phyloP scores from a whole-genome alignment of 768 basidiomycete species.

The Calocybe cyanea region DNA sequence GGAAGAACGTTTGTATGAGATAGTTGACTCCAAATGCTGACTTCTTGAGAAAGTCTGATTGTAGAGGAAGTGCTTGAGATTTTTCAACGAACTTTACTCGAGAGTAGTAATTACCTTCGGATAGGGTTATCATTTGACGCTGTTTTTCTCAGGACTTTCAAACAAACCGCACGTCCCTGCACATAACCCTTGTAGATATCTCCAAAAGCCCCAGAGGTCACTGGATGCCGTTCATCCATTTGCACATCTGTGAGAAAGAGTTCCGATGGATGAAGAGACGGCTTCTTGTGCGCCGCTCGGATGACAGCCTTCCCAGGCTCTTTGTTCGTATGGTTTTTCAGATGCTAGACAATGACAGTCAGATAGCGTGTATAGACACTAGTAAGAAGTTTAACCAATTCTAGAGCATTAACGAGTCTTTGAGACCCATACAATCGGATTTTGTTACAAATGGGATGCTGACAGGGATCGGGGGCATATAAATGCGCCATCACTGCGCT shows the following conservation, averaged over 20 bases:
- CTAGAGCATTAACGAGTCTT: not conserved
- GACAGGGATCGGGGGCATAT: not conserved
- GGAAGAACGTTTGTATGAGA: constrained; percentile 6
- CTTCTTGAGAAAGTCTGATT: constrained; percentile 2
- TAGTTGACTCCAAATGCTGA: constrained; percentile 4
- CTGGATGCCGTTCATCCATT: constrained; percentile 1
- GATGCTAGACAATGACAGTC: not conserved
- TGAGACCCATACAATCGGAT: not conserved
- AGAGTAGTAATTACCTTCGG: constrained; percentile 5
- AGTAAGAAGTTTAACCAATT: not conserved
- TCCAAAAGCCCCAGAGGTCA: not conserved
- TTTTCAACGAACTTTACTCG: no score
- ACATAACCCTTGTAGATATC: constrained; percentile 3
- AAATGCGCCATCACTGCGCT: not conserved
- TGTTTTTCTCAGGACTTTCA: constrained; percentile 2
- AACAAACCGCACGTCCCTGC: not conserved
- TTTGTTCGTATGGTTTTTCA: not conserved
- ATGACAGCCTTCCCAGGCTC: not conserved
- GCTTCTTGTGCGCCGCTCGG: not conserved
- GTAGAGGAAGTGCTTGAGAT: not conserved
- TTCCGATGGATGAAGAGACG: not conserved
- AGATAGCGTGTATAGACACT: not conserved
- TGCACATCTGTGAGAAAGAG: not conserved
- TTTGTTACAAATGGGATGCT: not conserved
- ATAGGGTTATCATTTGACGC: not conserved